These are phyloP conservation scores for Claviceps africana DNA, from an alignment of 2,329 filamentous ascomycete genomes.

Conservation along the genomic window DNA sequence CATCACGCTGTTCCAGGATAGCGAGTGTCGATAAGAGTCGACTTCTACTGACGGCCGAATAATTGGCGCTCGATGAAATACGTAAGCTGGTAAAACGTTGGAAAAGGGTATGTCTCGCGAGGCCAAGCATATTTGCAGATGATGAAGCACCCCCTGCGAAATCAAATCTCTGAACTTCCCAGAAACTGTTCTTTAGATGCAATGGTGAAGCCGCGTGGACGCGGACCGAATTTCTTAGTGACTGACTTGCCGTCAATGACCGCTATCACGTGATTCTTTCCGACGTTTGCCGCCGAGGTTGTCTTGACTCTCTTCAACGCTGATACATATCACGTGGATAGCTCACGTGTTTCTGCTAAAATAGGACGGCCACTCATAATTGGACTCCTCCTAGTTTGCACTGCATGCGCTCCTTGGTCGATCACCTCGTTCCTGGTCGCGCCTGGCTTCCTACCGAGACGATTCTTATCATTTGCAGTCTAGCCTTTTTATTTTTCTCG, in stretches of 20 bases:
- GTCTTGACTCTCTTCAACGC: too few relatives aligned
- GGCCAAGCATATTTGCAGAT: conserved; percentile 17
- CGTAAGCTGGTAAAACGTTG: not conserved
- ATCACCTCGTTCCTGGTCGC: conserved; percentile 11
- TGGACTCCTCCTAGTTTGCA: not conserved
- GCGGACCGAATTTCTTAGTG: conserved; percentile 12
- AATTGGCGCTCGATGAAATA: not conserved
- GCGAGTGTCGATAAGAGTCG: conserved; percentile 64
- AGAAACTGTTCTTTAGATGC: not conserved
- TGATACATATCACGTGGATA: not conserved
- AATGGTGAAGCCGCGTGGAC: conserved; percentile 8
- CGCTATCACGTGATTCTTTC: not conserved
- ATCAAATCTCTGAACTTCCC: not conserved
- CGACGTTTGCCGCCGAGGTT: too few relatives aligned
- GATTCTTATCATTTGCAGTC: conserved; percentile 15
- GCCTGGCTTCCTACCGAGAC: conserved; percentile 26
- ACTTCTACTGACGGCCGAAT: not conserved
- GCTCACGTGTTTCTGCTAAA: not conserved
- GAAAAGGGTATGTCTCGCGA: conserved; percentile 14
- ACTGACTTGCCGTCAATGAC: not conserved
- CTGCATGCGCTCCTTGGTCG: not conserved
- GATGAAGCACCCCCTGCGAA: not conserved
- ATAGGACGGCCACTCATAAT: not conserved
- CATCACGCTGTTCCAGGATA: conserved; percentile 82
- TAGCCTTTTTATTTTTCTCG: not conserved